phyloP scores from a whole-genome alignment of 2,329 filamentous ascomycete species.

The Penicillium sp. region DNA sequence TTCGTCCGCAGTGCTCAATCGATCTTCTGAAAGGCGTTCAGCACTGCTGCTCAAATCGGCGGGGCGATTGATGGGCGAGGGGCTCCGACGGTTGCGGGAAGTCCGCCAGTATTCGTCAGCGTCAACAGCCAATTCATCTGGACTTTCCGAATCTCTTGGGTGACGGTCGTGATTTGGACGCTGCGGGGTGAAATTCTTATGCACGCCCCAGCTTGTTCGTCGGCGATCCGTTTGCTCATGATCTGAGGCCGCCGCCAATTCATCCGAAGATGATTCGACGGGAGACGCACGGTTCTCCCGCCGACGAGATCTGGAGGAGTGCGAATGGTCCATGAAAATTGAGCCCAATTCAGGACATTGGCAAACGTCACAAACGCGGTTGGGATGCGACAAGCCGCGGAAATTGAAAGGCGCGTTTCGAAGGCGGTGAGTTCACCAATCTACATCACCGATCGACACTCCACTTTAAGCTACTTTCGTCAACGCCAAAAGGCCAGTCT shows the following conservation, averaged over 20 bases:
- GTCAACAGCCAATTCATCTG: slow-evolving; percentile 48
- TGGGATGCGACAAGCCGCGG: slow-evolving; percentile 1
- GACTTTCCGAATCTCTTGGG: slow-evolving; percentile 38
- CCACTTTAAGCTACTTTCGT: neutral
- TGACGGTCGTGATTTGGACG: slow-evolving; percentile 29
- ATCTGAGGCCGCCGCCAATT: slow-evolving; percentile 38
- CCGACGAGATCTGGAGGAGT: slow-evolving; percentile 31
- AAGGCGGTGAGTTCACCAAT: slow-evolving; percentile 4
- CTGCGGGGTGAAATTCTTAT: slow-evolving; percentile 33
- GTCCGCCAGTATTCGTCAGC: slow-evolving; percentile 36
- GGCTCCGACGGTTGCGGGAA: slow-evolving; percentile 26
- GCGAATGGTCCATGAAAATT: slow-evolving; percentile 27
- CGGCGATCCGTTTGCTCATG: slow-evolving; percentile 37
- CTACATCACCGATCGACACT: slow-evolving; percentile 12
- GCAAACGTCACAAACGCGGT: slow-evolving; percentile 4
- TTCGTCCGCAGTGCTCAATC: slow-evolving; percentile 14
- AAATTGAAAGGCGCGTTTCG: slow-evolving; percentile 10
- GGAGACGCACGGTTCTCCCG: slow-evolving; percentile 29
- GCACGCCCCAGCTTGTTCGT: slow-evolving; percentile 36
- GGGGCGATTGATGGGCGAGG: slow-evolving; percentile 21
- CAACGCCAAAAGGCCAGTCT: neutral
- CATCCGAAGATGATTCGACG: slow-evolving; percentile 41
- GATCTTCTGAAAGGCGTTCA: slow-evolving; percentile 22
- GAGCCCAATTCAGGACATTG: neutral
- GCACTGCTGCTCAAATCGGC: slow-evolving; percentile 11